These are phyloP conservation scores for Monosporascus sp. DNA, from an alignment of 2,329 filamentous ascomycete genomes.

Conservation along the genomic window DNA sequence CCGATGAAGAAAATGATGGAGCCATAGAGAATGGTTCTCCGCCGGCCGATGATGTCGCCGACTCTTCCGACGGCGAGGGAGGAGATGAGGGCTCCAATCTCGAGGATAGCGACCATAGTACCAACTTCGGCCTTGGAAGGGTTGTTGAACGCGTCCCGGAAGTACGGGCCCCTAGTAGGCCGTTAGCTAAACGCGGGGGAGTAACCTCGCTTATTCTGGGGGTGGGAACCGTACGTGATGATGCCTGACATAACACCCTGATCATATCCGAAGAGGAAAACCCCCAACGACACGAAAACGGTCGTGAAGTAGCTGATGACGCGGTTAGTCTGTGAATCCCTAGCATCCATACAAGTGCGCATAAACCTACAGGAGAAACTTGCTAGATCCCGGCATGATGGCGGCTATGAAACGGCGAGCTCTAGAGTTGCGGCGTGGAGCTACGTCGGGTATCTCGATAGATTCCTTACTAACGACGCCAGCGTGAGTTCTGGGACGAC, in stretches of 20 bases:
- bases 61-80: constrained; percentile 82
- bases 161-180: constrained; percentile 66
- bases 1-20: constrained; percentile 83
- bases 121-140: constrained; percentile 83
- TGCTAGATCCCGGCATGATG: constrained; percentile 89
- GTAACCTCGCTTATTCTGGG: background rate
- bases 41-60: constrained; percentile 85
- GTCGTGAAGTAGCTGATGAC: constrained; percentile 80
- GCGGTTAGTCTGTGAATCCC: constrained; percentile 9
- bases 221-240: constrained; percentile 48
- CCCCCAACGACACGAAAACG: constrained; percentile 80
- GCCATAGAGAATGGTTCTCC: constrained; percentile 87
- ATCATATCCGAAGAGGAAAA: constrained; percentile 86
- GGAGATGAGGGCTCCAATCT: constrained; percentile 86
- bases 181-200: constrained; percentile 10
- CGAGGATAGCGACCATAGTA: constrained; percentile 96
- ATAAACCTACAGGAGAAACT: constrained; percentile 72
- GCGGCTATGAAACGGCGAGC: constrained; percentile 66
- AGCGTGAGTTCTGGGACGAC: constrained; percentile 31
- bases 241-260: constrained; percentile 82
- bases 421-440: constrained; percentile 56
- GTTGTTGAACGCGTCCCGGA: constrained; percentile 88
- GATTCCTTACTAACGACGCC: constrained; percentile 62
- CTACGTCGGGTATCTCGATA: constrained; percentile 72
- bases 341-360: background rate